Conservation (phyloP, 352 stramenopile species). For the Phytophthora parvispora region DNA sequence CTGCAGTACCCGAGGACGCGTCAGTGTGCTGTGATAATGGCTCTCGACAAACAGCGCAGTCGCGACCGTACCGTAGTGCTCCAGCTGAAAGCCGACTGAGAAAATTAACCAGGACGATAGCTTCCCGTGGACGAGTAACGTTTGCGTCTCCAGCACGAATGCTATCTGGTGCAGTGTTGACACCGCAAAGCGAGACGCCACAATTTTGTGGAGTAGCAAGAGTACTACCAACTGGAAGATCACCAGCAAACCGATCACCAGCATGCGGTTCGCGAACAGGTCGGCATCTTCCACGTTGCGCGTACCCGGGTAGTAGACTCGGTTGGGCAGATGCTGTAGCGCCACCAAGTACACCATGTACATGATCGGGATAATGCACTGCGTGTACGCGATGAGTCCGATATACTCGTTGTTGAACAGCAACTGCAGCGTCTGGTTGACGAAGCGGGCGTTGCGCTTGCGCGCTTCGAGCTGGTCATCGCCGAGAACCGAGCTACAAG, state of each 20-base stretch:
- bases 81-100: slow-evolving; percentile 1
- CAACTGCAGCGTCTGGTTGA: slow-evolving; percentile 32
- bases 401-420: slow-evolving; percentile 43
- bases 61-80: slow-evolving; percentile 9
- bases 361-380: slow-evolving; percentile 31
- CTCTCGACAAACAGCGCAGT: background rate
- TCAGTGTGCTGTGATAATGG: background rate
- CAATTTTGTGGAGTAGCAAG: slow-evolving; percentile 9
- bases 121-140: slow-evolving; percentile 35
- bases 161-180: slow-evolving; percentile 36
- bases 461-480: background rate
- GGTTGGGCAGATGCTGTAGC: slow-evolving; percentile 19
- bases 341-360: slow-evolving; percentile 24
- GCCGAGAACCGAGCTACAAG: background rate
- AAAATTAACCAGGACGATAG: slow-evolving; percentile 24
- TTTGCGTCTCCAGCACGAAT: slow-evolving; percentile 50
- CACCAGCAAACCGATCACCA: slow-evolving; percentile 9
- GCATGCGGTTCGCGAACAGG: slow-evolving; percentile 6
- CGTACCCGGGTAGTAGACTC: slow-evolving; percentile 9
- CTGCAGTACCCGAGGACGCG: background rate
- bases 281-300: background rate
- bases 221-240: slow-evolving; percentile 14
- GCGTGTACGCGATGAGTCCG: slow-evolving; percentile 24
- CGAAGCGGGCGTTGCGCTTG: slow-evolving; percentile 15
- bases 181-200: slow-evolving; percentile 14